Evolutionary conservation across 768 basidiomycete species (phyloP).

Genomic region (Bullera alba): DNA sequence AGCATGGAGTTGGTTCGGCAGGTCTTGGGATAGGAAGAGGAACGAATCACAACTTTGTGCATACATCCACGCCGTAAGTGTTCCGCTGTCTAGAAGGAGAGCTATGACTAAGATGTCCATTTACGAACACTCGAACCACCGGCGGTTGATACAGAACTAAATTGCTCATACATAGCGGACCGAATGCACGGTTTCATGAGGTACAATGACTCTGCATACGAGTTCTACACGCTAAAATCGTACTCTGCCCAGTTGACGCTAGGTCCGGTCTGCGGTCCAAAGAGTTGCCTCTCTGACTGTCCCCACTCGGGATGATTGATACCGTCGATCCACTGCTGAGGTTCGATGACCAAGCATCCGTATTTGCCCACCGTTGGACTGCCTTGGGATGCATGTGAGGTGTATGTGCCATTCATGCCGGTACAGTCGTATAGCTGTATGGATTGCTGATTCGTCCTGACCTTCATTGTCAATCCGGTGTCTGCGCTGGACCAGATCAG

Average conservation of each 20-base stretch:
- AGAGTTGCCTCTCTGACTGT: constrained; percentile 17
- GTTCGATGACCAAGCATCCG: constrained; percentile 31
- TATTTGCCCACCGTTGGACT: constrained; percentile 13
- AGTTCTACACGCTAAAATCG: constrained; percentile 11
- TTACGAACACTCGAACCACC: too few relatives aligned
- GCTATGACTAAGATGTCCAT: too few relatives aligned
- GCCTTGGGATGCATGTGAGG: constrained; percentile 14
- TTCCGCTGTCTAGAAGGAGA: too few relatives aligned
- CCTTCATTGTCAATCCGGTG: constrained; percentile 21
- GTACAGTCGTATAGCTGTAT: constrained; percentile 23
- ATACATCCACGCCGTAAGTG: too few relatives aligned
- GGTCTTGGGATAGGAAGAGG: too few relatives aligned
- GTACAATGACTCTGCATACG: too few relatives aligned
- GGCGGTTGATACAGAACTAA: too few relatives aligned
- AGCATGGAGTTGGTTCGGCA: too few relatives aligned
- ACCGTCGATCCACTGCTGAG: constrained; percentile 28
- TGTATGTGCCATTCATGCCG: constrained; percentile 15
- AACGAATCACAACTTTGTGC: too few relatives aligned
- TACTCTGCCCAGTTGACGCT: constrained; percentile 24
- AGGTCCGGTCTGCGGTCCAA: constrained; percentile 15
- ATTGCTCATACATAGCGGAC: too few relatives aligned
- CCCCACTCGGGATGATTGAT: constrained; percentile 31
- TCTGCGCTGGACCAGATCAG: constrained; percentile 10
- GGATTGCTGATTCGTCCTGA: constrained; percentile 19
- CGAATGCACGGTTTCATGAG: too few relatives aligned